phyloP scores from a whole-genome alignment of 257 asterid genomes.

The Anisodus tanguticus region DNA sequence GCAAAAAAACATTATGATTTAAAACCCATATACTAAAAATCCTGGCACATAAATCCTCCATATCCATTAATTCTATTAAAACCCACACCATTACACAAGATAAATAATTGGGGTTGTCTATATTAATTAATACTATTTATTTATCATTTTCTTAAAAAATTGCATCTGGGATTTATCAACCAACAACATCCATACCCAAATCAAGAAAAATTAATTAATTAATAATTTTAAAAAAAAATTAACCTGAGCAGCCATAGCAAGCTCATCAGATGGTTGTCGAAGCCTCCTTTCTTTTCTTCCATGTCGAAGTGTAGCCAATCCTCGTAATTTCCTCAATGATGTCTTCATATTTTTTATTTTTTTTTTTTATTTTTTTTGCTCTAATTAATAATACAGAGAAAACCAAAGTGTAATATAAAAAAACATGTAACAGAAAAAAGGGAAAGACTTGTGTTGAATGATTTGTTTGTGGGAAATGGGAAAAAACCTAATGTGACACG shows the following conservation, averaged over 20 bases:
- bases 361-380: not conserved
- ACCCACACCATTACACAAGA: not conserved
- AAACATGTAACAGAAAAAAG: too few species aligned
- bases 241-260: slow-evolving; percentile 86
- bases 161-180: not conserved
- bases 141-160: not conserved
- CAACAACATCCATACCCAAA: too few species aligned
- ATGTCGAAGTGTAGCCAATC: slow-evolving; percentile 62
- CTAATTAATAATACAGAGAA: not conserved
- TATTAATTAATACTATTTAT: not conserved
- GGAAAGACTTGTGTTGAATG: too few species aligned
- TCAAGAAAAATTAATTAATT: not conserved
- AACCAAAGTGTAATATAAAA: too few species aligned
- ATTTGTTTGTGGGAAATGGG: too few species aligned
- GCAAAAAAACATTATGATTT: not conserved
- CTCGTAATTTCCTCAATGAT: slow-evolving; percentile 78
- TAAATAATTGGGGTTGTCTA: not conserved
- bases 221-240: not conserved
- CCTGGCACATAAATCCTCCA: not conserved
- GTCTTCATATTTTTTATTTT: slow-evolving; percentile 60
- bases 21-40: not conserved
- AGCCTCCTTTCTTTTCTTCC: slow-evolving; percentile 62
- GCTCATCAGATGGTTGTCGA: slow-evolving; percentile 63
- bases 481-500: too few species aligned
- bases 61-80: not conserved